Evolutionary conservation across 495 filamentous ascomycete genomes (phyloP).

Genomic region (Endocarpon pusillum): DNA sequence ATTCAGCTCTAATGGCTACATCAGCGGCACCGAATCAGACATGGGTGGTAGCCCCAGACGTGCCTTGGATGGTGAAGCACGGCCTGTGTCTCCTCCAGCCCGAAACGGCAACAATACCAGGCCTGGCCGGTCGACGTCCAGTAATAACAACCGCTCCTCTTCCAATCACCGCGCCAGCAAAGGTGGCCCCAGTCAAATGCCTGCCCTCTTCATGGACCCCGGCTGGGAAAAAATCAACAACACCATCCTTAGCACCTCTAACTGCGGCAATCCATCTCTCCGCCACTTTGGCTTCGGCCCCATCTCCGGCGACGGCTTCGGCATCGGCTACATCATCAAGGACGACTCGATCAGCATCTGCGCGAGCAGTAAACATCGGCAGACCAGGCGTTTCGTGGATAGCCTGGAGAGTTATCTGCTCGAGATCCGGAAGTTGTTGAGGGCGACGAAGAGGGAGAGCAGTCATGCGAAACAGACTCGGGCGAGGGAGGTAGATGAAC

Average conservation of each 20-base stretch:
- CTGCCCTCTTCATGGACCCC: constrained; percentile 66
- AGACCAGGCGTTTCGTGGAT: constrained; percentile 80
- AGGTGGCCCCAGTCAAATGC: constrained; percentile 33
- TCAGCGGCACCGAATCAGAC: constrained; percentile 32
- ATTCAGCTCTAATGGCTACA: constrained; percentile 39
- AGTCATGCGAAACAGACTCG: constrained; percentile 38
- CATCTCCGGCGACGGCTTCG: constrained; percentile 86
- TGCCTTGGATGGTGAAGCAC: constrained; percentile 31
- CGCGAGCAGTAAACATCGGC: constrained; percentile 77
- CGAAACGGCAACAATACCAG: constrained; percentile 15
- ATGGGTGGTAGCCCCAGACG: constrained; percentile 36
- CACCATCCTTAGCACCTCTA: constrained; percentile 90
- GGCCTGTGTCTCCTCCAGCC: constrained; percentile 16
- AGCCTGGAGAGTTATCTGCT: constrained; percentile 76
- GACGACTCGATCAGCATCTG: constrained; percentile 86
- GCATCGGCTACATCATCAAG: constrained; percentile 98
- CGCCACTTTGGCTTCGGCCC: constrained; percentile 95
- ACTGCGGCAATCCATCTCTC: constrained; percentile 95
- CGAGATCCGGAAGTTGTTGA: constrained; percentile 72
- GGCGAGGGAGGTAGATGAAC: constrained; percentile 47
- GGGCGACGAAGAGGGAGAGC: constrained; percentile 41
- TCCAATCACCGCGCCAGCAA: constrained; percentile 19
- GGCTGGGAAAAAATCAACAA: constrained; percentile 94
- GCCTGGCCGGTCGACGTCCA: constrained; percentile 13
- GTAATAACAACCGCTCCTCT: constrained; percentile 7